A percentile compares a stretch with the other conserved stretches of the same genome.
These are phyloP conservation scores for Candida qinlingensis DNA, from an alignment of 805 yeast genomes.

Conservation along the genomic window DNA sequence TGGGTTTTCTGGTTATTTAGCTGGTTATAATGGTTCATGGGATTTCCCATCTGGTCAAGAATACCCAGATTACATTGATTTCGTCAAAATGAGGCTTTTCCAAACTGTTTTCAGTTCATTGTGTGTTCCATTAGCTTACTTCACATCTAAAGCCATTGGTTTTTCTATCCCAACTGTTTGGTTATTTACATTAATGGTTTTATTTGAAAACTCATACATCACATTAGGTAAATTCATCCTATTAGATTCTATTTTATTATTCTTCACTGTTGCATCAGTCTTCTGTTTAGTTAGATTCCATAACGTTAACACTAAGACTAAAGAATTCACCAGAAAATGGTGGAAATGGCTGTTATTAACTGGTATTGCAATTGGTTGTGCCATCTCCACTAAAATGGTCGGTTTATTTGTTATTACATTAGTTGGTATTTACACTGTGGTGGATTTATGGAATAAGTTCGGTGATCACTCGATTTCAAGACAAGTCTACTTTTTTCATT, in stretches of 20 bases:
- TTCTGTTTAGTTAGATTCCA: conserved; percentile 70
- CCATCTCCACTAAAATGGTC: conserved; percentile 93
- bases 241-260: conserved; percentile 84
- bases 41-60: conserved; percentile 77
- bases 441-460: conserved; percentile 79
- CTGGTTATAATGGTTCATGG: conserved; percentile 85
- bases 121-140: conserved; percentile 84
- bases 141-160: conserved; percentile 71
- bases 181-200: conserved; percentile 74
- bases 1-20: conserved; percentile 80
- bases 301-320: conserved; percentile 37
- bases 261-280: conserved; percentile 83
- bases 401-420: conserved; percentile 86
- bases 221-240: conserved; percentile 86
- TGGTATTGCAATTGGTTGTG: conserved; percentile 84
- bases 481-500: conserved; percentile 49
- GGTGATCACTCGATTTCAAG: conserved; percentile 58
- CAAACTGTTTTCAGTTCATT: conserved; percentile 80
- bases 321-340: conserved; percentile 70
- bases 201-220: conserved; percentile 77
- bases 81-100: conserved; percentile 80
- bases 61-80: conserved; percentile 77
- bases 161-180: conserved; percentile 67
- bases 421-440: conserved; percentile 85
- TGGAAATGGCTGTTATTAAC: conserved; percentile 88